Evolutionary conservation across 805 yeast genomes (phyloP).

Genomic region (Henningerozyma blattae): DNA sequence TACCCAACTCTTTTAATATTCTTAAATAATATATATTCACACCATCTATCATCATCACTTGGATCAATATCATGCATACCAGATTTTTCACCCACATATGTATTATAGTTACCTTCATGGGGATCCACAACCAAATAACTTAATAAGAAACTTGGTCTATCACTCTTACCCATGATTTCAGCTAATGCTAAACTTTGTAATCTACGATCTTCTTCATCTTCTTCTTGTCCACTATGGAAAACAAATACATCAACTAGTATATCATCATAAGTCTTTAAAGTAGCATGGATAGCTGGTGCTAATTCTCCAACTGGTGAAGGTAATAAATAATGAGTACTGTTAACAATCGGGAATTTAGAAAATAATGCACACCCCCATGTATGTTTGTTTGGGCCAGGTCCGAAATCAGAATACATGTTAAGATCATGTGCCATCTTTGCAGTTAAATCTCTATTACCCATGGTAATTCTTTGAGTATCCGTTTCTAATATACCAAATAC

Average conservation of each 20-base stretch:
- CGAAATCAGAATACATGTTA: constrained; percentile 91
- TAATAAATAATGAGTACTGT: constrained; percentile 79
- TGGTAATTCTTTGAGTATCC: constrained; percentile 86
- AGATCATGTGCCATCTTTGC: constrained; percentile 85
- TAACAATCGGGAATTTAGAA: constrained; percentile 86
- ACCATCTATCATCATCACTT: constrained; percentile 95
- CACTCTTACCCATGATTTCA: constrained; percentile 69
- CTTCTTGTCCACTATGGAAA: constrained; percentile 97
- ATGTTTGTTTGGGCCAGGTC: constrained; percentile 96
- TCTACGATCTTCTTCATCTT: constrained; percentile 87
- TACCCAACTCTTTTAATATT: constrained; percentile 80
- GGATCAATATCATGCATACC: constrained; percentile 93
- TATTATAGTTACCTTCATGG: constrained; percentile 78
- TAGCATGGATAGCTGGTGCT: constrained; percentile 97
- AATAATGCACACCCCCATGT: constrained; percentile 95
- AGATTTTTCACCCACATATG: constrained; percentile 70
- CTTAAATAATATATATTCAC: constrained; percentile 88
- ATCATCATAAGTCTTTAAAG: constrained; percentile 81
- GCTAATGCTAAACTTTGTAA: constrained; percentile 69
- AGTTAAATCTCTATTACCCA: constrained; percentile 92
- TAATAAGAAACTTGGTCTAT: constrained; percentile 73
- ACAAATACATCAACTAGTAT: constrained; percentile 76
- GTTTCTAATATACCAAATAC: constrained; percentile 84
- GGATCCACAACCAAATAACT: constrained; percentile 90
- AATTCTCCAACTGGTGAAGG: constrained; percentile 98